Evolutionary conservation across 257 asterid genomes (phyloP).

Genomic region (Solanum chaucha): DNA sequence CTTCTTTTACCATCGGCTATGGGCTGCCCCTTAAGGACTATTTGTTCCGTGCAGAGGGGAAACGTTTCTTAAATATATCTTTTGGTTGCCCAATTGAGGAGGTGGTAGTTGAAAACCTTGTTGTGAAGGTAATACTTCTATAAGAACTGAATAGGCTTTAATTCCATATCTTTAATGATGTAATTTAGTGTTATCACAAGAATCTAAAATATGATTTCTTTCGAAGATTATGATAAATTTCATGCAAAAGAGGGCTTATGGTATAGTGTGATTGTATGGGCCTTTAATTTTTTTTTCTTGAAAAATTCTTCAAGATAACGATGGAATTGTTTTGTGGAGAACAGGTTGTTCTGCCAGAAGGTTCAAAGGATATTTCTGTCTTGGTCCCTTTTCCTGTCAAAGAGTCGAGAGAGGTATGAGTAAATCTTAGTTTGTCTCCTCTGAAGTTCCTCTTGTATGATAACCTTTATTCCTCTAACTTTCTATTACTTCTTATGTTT

Average conservation of each 20-base stretch:
- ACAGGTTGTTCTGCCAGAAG: constrained; percentile 95
- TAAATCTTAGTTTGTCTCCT: not conserved
- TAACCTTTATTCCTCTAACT: constrained; percentile 5
- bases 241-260: not conserved
- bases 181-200: not conserved
- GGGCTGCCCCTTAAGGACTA: constrained; percentile 87
- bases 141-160: not conserved
- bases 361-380: constrained; percentile 56
- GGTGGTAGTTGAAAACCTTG: constrained; percentile 69
- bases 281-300: not conserved
- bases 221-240: not conserved
- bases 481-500: constrained; percentile 18
- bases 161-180: not conserved
- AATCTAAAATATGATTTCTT: not conserved
- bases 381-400: constrained; percentile 63
- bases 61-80: constrained; percentile 60
- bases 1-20: constrained; percentile 89
- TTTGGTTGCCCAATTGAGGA: constrained; percentile 85
- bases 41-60: constrained; percentile 72
- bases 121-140: constrained; percentile 57
- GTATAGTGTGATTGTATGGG: not conserved
- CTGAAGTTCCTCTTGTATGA: not conserved
- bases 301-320: not conserved
- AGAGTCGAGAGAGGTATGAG: constrained; percentile 66
- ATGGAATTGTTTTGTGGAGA: not conserved